phyloP scores from a whole-genome alignment of 179 eudicot species.

The Heliamphora pulchella region DNA sequence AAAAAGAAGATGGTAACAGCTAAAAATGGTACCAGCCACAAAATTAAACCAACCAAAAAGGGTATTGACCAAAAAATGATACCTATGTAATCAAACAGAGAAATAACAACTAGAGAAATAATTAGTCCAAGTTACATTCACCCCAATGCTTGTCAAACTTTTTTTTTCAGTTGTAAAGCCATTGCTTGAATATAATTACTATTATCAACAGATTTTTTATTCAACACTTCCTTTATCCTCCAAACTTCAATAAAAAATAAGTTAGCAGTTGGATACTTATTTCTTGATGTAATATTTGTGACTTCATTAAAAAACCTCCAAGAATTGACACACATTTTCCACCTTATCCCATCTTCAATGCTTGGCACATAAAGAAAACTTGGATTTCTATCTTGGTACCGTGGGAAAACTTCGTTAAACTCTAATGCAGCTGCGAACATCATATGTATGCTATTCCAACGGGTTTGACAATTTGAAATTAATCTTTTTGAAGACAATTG shows the following conservation, averaged over 20 bases:
- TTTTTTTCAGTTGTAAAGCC: slow-evolving; percentile 15
- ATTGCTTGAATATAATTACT: neutral
- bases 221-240: slow-evolving; percentile 5
- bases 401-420: neutral
- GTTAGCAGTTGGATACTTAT: slow-evolving; percentile 13
- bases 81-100: no score
- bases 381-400: neutral
- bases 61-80: no score
- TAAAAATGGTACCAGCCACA: no score
- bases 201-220: neutral
- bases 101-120: no score
- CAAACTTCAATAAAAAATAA: slow-evolving; percentile 14
- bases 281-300: slow-evolving; percentile 6
- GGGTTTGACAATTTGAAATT: neutral
- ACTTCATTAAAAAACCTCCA: slow-evolving; percentile 12
- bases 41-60: no score
- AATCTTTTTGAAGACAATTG: neutral
- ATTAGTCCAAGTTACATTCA: neutral
- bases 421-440: neutral
- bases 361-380: neutral
- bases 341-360: slow-evolving; percentile 12
- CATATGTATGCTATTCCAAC: neutral
- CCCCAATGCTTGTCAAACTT: slow-evolving; percentile 20
- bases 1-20: no score
- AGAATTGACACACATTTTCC: slow-evolving; percentile 3